Conservation (phyloP, 78 protist genomes). For the Dictyostelium capitatum region DNA sequence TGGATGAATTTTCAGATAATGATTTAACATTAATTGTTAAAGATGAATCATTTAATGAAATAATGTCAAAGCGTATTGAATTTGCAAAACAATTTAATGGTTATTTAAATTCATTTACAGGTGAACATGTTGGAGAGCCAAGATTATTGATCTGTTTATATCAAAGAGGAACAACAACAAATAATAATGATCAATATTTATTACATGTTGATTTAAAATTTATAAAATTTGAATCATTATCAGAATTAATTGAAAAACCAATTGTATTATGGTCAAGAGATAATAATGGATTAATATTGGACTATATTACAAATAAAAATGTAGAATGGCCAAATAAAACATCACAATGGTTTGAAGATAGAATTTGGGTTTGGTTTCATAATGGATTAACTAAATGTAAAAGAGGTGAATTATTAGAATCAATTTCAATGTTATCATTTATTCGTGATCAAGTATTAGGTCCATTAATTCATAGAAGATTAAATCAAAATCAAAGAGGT, state of each 20-base stretch:
- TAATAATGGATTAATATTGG: not conserved
- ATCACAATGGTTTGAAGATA: slow-evolving; percentile 22
- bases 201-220: slow-evolving; percentile 20
- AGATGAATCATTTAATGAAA: not conserved
- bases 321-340: not conserved
- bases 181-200: not conserved
- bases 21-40: not conserved
- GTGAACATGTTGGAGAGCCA: slow-evolving; percentile 30
- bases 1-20: not conserved
- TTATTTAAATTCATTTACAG: not conserved
- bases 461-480: not conserved
- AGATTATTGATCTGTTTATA: slow-evolving; percentile 6
- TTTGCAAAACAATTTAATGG: slow-evolving; percentile 1
- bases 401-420: slow-evolving; percentile 1
- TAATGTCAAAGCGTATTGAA: not conserved
- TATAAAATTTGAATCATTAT: not conserved
- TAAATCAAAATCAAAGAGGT: not conserved
- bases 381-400: not conserved
- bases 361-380: slow-evolving; percentile 17
- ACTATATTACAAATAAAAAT: not conserved
- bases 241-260: not conserved
- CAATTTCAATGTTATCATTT: not conserved
- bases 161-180: not conserved
- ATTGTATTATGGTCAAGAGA: not conserved
- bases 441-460: slow-evolving; percentile 2